phyloP scores from a whole-genome alignment of 2,329 filamentous ascomycete species.

The Chrysoporthe puriensis region DNA sequence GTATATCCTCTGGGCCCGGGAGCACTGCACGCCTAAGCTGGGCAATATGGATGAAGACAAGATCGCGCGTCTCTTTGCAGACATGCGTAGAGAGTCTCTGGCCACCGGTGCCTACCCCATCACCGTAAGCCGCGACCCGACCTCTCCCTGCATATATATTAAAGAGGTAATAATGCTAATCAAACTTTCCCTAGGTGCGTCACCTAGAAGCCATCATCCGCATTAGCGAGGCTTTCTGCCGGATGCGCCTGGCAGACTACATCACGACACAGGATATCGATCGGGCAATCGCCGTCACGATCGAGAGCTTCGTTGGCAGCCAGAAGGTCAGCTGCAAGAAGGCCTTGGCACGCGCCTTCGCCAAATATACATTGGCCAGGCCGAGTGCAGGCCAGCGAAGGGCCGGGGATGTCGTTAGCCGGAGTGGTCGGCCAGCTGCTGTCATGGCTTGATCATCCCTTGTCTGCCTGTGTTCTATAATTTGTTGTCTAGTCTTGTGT shows the following conservation, averaged over 20 bases:
- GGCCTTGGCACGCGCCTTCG: constrained; percentile 89
- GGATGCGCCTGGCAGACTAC: constrained; percentile 98
- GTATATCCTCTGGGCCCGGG: constrained; percentile 93
- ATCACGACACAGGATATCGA: constrained; percentile 90
- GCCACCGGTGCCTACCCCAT: constrained; percentile 97
- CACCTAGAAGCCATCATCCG: constrained; percentile 98
- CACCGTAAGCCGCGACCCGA: constrained; percentile 67
- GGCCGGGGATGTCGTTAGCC: constrained; percentile 31
- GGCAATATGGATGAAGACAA: constrained; percentile 99
- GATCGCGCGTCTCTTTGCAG: constrained; percentile 88
- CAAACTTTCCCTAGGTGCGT: constrained; percentile 68
- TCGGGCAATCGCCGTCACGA: constrained; percentile 93
- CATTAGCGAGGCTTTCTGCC: constrained; percentile 90
- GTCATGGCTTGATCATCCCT: constrained; percentile 23
- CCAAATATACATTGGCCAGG: constrained; percentile 78
- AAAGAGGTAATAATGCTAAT: constrained; percentile 10
- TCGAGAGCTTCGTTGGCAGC: constrained; percentile 93
- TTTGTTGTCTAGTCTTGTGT: neutral
- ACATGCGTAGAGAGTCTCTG: constrained; percentile 91
- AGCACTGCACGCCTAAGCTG: constrained; percentile 86
- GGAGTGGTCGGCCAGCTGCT: constrained; percentile 29
- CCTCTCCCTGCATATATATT: neutral
- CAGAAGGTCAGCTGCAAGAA: constrained; percentile 99
- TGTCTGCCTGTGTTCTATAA: constrained; percentile 7
- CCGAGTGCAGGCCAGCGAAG: constrained; percentile 42